Evolutionary conservation across 2,329 filamentous ascomycete species (phyloP), one percentile per base, ranked within the genome.

Genomic region (Colletotrichum cereale): DNA sequence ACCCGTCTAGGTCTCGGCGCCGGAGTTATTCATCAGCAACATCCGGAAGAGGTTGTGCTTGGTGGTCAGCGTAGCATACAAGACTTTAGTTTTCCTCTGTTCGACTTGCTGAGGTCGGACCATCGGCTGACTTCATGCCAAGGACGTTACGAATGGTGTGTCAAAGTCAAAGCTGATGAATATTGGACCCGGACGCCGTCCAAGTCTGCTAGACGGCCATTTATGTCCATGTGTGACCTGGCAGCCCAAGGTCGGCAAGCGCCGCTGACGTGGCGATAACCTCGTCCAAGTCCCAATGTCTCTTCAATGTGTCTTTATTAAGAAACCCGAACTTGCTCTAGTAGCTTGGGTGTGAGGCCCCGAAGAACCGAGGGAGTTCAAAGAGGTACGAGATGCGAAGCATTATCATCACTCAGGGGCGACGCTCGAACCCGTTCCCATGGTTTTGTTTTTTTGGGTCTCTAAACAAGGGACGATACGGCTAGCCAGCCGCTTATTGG

Each of bases 1-100:
- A 31, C 14, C 58, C 68, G 65, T 64, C 3, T 62, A 53, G 36
- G 58, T 44, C 60, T 71, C 68, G 65, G 64, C 53, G 52, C 44
- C 58, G 44, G 56, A 7, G 38, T 14, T 3, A 38, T 52, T 14
- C 29, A 29, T 38, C 4, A 21, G 44, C 12, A 38, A 48, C 21
- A n/a, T 48, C 34, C 44, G n/a, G 42, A 24, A 34, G 50, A 31
- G n/a, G 24, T 21, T 14, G 26, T 31, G 48, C 26, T 34, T 16
- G 48, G 50, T 48, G 40, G 62, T 61, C 55, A 62, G 56, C 55
- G 36, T 31, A 50, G 29, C 14, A 18, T 50, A 6, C 2, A 50
- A 7, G 11, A 5, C 8, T 8, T 16, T 6, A 24, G 2, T 26
- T 29, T 29, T 12, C 6, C 8, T 16, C 24, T 3, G 47, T 14